Evolutionary conservation across 176 grass and related monocot genomes (phyloP).

Genomic region (bread wheat (Triticum aestivum)): DNA sequence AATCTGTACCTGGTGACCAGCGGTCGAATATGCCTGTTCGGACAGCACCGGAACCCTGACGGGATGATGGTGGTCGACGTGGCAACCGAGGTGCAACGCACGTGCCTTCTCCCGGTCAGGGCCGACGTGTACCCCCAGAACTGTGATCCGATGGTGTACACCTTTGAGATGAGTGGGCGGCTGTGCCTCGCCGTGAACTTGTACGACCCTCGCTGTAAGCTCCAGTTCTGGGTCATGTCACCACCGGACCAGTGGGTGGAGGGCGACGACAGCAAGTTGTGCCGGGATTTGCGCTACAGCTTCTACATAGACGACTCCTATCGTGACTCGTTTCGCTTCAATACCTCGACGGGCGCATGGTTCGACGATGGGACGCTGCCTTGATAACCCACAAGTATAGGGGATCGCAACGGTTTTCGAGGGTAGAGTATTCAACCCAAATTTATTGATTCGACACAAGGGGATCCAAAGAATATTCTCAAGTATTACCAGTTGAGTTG

Average conservation of each 20-base stretch:
- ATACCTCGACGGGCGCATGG: neutral
- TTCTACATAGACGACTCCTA: neutral
- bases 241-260: neutral
- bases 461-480: too few species aligned
- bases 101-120: neutral
- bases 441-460: too few species aligned
- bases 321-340: neutral
- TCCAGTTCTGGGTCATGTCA: neutral
- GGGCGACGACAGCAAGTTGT: neutral
- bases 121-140: neutral
- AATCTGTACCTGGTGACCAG: neutral
- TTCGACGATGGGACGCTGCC: neutral
- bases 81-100: neutral
- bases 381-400: too few species aligned
- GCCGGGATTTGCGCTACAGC: neutral
- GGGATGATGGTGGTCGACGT: neutral
- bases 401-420: too few species aligned
- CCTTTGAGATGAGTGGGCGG: neutral
- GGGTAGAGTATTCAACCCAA: too few species aligned
- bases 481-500: too few species aligned
- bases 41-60: neutral
- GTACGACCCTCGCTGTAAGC: too few species aligned
- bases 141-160: too few species aligned
- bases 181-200: neutral
- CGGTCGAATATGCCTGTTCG: too few species aligned